phyloP scores from a whole-genome alignment of 116 monocot genomes.

The Dioscorea cayenensis region DNA sequence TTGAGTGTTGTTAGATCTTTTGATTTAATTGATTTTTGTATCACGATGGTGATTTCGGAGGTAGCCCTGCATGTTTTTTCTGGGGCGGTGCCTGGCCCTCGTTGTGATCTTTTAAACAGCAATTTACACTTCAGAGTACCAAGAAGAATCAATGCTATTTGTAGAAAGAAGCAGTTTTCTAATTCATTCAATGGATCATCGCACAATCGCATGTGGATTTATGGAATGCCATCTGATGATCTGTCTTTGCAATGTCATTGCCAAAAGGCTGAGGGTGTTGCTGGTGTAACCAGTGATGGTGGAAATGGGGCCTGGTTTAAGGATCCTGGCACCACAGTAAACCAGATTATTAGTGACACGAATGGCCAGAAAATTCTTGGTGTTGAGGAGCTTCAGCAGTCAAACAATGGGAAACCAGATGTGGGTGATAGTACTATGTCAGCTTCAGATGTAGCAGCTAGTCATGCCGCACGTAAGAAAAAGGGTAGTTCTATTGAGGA shows the following conservation, averaged over 20 bases:
- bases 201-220: constrained; percentile 5
- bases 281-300: constrained; percentile 31
- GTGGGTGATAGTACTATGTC: constrained; percentile 11
- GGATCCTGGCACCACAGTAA: constrained; percentile 21
- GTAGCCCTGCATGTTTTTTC: constrained; percentile 19
- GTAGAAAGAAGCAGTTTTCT: constrained; percentile 16
- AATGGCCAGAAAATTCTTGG: constrained; percentile 17
- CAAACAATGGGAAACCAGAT: constrained; percentile 18
- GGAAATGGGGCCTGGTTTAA: constrained; percentile 35
- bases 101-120: constrained; percentile 13
- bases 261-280: constrained; percentile 17
- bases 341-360: constrained; percentile 27
- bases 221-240: constrained; percentile 4
- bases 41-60: constrained; percentile 29
- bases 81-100: constrained; percentile 12
- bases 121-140: constrained; percentile 11
- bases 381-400: constrained; percentile 12
- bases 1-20: too few species aligned
- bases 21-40: not conserved
- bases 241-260: constrained; percentile 19
- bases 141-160: constrained; percentile 1
- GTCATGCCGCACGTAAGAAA: constrained; percentile 22
- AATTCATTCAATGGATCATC: constrained; percentile 1
- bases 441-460: constrained; percentile 8
- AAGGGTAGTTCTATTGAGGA: constrained; percentile 52